Evolutionary conservation across 1,284 basidiomycete genomes (phyloP).

Genomic region (Anthracocystis walkeri): DNA sequence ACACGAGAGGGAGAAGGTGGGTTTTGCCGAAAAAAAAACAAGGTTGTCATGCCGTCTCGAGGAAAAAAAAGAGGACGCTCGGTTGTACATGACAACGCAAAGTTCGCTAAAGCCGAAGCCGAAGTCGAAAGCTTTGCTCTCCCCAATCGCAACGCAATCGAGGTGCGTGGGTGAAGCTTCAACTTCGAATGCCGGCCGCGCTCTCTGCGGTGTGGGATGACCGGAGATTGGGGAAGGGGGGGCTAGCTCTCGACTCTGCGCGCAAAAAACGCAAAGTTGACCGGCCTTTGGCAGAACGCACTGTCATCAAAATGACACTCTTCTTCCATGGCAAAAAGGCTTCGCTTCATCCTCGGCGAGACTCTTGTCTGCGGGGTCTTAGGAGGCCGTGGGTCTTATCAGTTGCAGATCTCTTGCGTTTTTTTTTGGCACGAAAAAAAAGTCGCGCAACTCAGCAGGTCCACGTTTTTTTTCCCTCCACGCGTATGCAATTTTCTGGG

Average conservation of each 20-base stretch:
- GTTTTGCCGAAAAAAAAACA: not conserved
- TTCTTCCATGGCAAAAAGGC: not conserved
- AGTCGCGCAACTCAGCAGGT: slow-evolving; percentile 13
- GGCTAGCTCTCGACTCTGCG: too few relatives aligned
- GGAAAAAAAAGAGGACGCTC: not conserved
- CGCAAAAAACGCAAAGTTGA: not conserved
- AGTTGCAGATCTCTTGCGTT: slow-evolving; percentile 9
- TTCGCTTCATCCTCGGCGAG: slow-evolving; percentile 35
- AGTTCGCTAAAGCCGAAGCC: slow-evolving; percentile 35
- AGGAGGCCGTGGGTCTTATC: slow-evolving; percentile 9
- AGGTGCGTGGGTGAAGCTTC: too few relatives aligned
- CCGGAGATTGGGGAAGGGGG: too few relatives aligned
- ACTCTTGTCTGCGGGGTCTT: slow-evolving; percentile 4
- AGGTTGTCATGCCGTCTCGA: slow-evolving; percentile 3
- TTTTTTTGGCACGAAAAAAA: not conserved
- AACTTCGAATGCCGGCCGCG: too few relatives aligned
- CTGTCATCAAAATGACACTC: not conserved
- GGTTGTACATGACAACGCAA: slow-evolving; percentile 13
- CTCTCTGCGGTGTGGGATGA: too few relatives aligned
- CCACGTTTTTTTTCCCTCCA: slow-evolving; percentile 4
- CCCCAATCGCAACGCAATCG: too few relatives aligned
- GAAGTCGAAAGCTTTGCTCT: not conserved
- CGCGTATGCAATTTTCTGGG: too few relatives aligned
- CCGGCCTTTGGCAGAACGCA: not conserved
- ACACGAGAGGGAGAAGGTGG: too few relatives aligned